Evolutionary conservation across 208 protist genomes (phyloP).

Genomic region (Entamoeba invadens): DNA sequence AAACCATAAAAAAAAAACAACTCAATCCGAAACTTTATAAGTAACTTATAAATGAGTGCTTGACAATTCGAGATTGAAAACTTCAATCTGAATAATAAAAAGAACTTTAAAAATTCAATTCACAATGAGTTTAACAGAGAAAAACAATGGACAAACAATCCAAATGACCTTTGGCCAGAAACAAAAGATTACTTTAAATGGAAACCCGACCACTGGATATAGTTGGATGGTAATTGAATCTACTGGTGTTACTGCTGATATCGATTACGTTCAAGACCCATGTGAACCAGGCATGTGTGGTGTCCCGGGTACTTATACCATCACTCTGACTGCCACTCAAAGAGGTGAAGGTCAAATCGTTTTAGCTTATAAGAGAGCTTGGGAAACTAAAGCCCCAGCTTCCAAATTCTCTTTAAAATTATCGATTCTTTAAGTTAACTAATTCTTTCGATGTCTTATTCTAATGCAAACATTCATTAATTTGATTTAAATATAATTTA

Average conservation of each 20-base stretch:
- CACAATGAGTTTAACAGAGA: neutral
- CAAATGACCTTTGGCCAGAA: neutral
- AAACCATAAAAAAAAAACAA: no score
- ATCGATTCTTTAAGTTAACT: no score
- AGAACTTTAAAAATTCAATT: no score
- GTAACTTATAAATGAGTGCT: no score
- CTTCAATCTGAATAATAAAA: no score
- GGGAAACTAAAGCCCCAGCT: neutral
- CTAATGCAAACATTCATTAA: no score
- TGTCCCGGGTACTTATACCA: neutral
- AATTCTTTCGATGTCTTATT: no score
- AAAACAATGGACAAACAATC: neutral
- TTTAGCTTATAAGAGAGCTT: neutral
- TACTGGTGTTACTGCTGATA: neutral
- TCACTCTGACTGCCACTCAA: neutral
- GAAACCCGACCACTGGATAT: neutral
- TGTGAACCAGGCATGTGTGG: neutral
- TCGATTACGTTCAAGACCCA: neutral
- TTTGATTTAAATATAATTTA: no score
- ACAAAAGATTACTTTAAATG: neutral
- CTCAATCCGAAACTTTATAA: no score
- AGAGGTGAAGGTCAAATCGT: neutral
- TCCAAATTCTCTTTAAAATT: neutral
- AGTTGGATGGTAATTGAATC: neutral
- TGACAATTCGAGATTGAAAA: no score